These are phyloP conservation scores for Neurospora sublineolata DNA, from an alignment of 495 filamentous ascomycete genomes.

Conservation along the genomic window DNA sequence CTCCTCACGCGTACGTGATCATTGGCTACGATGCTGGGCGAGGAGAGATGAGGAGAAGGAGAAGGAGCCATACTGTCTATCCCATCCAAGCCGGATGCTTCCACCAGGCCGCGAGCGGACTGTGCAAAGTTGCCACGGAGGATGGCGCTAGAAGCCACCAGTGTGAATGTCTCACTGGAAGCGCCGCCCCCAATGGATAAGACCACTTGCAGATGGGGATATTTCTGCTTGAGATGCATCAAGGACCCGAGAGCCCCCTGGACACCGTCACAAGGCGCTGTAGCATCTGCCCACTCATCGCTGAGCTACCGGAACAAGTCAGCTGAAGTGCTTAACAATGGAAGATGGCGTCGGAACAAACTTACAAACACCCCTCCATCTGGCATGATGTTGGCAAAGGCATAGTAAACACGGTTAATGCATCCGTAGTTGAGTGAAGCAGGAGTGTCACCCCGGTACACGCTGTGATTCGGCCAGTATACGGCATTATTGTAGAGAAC, in stretches of 20 bases:
- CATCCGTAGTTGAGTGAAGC: slow-evolving; percentile 56
- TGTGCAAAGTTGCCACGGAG: slow-evolving; percentile 59
- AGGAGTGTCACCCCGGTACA: slow-evolving; percentile 68
- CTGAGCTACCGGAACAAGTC: slow-evolving; percentile 49
- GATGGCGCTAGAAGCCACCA: slow-evolving; percentile 51
- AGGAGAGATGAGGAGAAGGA: slow-evolving; percentile 1
- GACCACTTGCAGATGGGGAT: slow-evolving; percentile 66
- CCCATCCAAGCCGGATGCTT: slow-evolving; percentile 69
- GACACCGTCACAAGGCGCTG: slow-evolving; percentile 67
- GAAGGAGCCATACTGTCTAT: slow-evolving; percentile 57
- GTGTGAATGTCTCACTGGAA: slow-evolving; percentile 67
- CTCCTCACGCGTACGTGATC: slow-evolving; percentile 3
- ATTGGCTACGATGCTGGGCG: neutral
- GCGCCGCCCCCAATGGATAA: slow-evolving; percentile 80
- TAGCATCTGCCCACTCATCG: slow-evolving; percentile 75
- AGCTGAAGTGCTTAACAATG: slow-evolving; percentile 4
- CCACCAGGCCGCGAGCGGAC: slow-evolving; percentile 58
- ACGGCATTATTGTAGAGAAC: slow-evolving; percentile 62
- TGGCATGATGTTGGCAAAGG: slow-evolving; percentile 71
- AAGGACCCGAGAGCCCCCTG: slow-evolving; percentile 71
- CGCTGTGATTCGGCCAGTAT: slow-evolving; percentile 82
- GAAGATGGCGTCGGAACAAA: slow-evolving; percentile 9
- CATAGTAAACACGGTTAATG: slow-evolving; percentile 74
- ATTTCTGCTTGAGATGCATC: slow-evolving; percentile 58
- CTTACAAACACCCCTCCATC: slow-evolving; percentile 77